phyloP scores from a whole-genome alignment of 2,329 filamentous ascomycete species.

The Aspergillus versicolor region DNA sequence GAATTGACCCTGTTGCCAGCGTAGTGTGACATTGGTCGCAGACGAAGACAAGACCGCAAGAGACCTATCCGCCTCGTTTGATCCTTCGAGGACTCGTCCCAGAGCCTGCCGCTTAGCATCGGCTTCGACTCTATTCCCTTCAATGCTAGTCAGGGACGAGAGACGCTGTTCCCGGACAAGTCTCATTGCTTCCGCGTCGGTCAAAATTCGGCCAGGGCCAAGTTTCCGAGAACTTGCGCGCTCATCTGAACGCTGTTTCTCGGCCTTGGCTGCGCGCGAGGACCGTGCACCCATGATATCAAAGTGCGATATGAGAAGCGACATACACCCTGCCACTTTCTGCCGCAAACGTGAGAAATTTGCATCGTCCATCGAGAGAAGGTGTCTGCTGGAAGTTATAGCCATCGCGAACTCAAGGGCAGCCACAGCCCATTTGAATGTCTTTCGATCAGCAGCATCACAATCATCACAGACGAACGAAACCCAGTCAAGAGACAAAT shows the following conservation, averaged over 20 bases:
- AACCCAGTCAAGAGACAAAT: slow-evolving; percentile 93
- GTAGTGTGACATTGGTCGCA: slow-evolving; percentile 89
- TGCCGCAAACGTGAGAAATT: slow-evolving; percentile 80
- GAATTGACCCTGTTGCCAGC: slow-evolving; percentile 99
- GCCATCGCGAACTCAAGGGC: slow-evolving; percentile 96
- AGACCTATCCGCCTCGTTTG: slow-evolving; percentile 92
- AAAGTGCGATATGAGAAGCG: slow-evolving; percentile 93
- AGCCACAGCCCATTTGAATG: slow-evolving; percentile 94
- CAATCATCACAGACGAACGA: slow-evolving; percentile 98
- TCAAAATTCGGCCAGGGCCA: slow-evolving; percentile 70
- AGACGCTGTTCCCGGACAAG: slow-evolving; percentile 75
- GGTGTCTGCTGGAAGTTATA: slow-evolving; percentile 92
- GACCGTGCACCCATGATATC: slow-evolving; percentile 98
- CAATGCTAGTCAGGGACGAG: slow-evolving; percentile 70
- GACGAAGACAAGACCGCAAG: slow-evolving; percentile 91
- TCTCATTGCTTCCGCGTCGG: slow-evolving; percentile 81
- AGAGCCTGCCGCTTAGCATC: slow-evolving; percentile 83
- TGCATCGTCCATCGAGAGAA: slow-evolving; percentile 82
- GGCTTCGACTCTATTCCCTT: slow-evolving; percentile 73
- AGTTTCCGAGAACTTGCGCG: slow-evolving; percentile 73
- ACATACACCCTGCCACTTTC: slow-evolving; percentile 97
- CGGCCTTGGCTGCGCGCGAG: slow-evolving; percentile 87
- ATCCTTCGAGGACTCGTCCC: slow-evolving; percentile 87
- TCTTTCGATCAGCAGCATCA: slow-evolving; percentile 87
- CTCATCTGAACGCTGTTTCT: slow-evolving; percentile 83